Base-by-base conservation (phyloP, 768 basidiomycete genomes). In the Boletus pseudo-olivaceus region DNA sequence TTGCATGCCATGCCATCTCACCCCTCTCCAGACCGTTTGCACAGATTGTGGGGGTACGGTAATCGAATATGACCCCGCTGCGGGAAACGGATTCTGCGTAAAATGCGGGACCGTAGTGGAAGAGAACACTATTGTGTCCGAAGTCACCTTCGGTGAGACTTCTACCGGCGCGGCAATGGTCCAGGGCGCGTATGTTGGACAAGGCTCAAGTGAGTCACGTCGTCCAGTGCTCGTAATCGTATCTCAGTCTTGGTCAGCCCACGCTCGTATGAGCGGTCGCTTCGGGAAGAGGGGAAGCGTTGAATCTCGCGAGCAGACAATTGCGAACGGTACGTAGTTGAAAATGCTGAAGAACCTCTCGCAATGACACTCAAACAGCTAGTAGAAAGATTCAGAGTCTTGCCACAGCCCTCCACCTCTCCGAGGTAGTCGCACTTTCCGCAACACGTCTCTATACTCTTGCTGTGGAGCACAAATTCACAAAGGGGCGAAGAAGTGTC, bases 61-160 rank as follows among this genome's bases (percentile, higher is more conserved):
- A 14, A 91, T 93, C 58, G 90, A 91, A 67, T 92, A 92, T 67
- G 88, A 92, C 70, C 75, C 84, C 32, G 84, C 89, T 12, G 88
- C 89, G 6, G 91, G 91, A 9, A 90, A 90, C 59, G 89, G 88
- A 6, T 89, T 92, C 66, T 95, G 93, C 62, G 81, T 88, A 1
- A 76, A 81, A 60, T 98, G 95, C 62, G 93, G 92, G 43, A 89
- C 87, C 7, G 93, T 98, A 17, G 78, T 96, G 10, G 93, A 96
- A 72, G 92, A 97, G 71, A 94, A 93, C 65, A 84, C 88, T 3
- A 93, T 98, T 55, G 92, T 98, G 10, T 90, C 87, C 58, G 97
- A 99, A 68, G 83, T 99, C 51, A 84, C 86, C 1, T 99, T 99
- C 62, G 93, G 93, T n/a, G 97, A 99, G 76, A 89, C 90, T 5